These are phyloP conservation scores for Corymbia citriodora DNA, from an alignment of 441 rosid species.

Conservation along the genomic window DNA sequence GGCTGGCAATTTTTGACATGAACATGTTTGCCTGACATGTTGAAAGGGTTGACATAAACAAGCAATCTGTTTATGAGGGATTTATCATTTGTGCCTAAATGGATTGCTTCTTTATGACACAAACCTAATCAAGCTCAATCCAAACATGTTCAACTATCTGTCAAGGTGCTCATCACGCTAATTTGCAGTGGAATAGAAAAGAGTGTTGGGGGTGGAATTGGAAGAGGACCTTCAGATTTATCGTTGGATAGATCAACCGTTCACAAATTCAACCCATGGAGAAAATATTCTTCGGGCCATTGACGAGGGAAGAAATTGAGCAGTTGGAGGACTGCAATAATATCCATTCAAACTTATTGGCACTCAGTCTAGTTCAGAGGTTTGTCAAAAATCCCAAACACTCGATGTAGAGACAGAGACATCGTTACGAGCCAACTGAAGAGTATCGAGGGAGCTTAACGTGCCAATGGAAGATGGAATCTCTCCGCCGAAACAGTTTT, in stretches of 20 bases:
- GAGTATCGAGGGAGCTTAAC: too few relatives aligned
- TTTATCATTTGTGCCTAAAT: neutral
- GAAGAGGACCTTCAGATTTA: neutral
- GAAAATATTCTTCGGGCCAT: neutral
- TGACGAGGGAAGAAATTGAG: neutral
- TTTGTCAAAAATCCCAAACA: too few relatives aligned
- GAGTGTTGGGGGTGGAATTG: neutral
- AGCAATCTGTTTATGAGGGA: neutral
- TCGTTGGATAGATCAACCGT: neutral
- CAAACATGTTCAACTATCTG: neutral
- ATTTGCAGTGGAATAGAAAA: neutral
- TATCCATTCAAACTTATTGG: too few relatives aligned
- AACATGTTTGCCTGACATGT: neutral
- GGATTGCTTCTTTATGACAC: neutral
- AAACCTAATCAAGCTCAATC: neutral
- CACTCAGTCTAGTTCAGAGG: too few relatives aligned
- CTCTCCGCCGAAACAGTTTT: too few relatives aligned
- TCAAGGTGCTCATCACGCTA: neutral
- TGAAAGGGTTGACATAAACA: neutral
- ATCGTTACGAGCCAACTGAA: too few relatives aligned
- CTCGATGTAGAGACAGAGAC: too few relatives aligned
- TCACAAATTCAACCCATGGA: neutral
- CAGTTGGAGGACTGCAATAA: too few relatives aligned
- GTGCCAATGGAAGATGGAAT: too few relatives aligned
- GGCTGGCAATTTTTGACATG: neutral